A percentile compares a stretch with the other conserved stretches of the same genome.
phyloP scores from a whole-genome alignment of 2,329 filamentous ascomycete species.

The Paraphoma sp. region DNA sequence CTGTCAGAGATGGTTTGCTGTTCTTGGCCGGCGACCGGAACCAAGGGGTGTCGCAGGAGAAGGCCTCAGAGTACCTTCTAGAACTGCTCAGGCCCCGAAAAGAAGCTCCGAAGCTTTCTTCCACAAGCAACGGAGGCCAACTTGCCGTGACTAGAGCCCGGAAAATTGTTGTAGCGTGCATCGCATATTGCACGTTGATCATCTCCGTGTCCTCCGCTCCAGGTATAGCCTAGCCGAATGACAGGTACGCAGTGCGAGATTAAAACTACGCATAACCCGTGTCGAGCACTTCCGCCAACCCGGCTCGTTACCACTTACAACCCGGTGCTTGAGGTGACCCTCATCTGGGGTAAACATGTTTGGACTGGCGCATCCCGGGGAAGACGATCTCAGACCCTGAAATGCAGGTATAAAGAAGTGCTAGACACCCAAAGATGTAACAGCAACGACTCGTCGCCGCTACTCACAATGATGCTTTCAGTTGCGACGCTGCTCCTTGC shows the following conservation, averaged over 20 bases:
- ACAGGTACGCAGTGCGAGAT: background rate
- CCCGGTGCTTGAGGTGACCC: background rate
- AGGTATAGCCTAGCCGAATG: background rate
- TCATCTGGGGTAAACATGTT: background rate
- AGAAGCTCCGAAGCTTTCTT: background rate
- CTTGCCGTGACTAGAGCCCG: background rate
- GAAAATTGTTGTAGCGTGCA: background rate
- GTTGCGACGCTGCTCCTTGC: slow-evolving; percentile 18
- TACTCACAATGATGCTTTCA: slow-evolving; percentile 8
- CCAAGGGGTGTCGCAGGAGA: too few species aligned
- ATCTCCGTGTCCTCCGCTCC: background rate
- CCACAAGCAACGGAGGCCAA: background rate
- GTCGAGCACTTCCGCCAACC: background rate
- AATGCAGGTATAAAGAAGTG: background rate
- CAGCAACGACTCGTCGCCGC: background rate
- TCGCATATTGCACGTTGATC: background rate
- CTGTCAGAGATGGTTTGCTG: too few species aligned
- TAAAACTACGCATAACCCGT: background rate
- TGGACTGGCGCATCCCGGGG: background rate
- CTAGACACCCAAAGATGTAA: background rate
- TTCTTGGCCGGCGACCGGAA: too few species aligned
- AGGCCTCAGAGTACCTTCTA: background rate
- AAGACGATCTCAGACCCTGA: background rate
- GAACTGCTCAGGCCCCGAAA: background rate
- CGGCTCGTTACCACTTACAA: background rate